Conservation (phyloP, 2,329 filamentous ascomycete species). For the Sarocladium strictum region DNA sequence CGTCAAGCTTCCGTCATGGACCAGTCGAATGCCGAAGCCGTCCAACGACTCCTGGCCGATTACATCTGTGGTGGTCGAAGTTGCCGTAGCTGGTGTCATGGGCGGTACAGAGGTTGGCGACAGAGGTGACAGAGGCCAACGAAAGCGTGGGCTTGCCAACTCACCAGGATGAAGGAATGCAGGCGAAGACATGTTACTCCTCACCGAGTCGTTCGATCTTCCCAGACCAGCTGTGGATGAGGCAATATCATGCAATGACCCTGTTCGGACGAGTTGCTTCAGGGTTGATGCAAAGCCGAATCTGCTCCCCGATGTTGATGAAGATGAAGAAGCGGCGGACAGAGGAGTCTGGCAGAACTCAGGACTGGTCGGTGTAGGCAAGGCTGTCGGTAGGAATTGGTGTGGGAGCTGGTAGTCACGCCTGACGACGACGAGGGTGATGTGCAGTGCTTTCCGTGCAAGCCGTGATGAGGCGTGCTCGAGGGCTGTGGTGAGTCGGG, state of each 20-base stretch:
- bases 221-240: background rate
- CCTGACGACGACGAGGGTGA: conserved; percentile 52
- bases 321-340: conserved; percentile 12
- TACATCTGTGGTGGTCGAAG: conserved; percentile 28
- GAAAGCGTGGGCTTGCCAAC: conserved; percentile 15
- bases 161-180: conserved; percentile 13
- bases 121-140: conserved; percentile 29
- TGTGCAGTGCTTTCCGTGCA: conserved; percentile 46
- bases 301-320: conserved; percentile 20
- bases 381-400: conserved; percentile 13
- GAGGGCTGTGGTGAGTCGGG: conserved; percentile 47
- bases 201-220: background rate
- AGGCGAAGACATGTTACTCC: conserved; percentile 4
- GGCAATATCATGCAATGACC: conserved; percentile 1
- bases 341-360: conserved; percentile 8
- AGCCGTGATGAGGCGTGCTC: conserved; percentile 53
- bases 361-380: conserved; percentile 22
- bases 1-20: conserved; percentile 41
- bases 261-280: conserved; percentile 25
- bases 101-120: conserved; percentile 35
- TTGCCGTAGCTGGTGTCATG: conserved; percentile 41
- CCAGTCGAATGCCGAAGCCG: conserved; percentile 43
- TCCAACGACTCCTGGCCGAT: conserved; percentile 27
- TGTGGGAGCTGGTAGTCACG: conserved; percentile 50
- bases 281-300: conserved; percentile 24